Evolutionary conservation across 192 early-diverging fungal species (phyloP), one percentile per base, ranked within the genome.

Genomic region (Coemansia sp.): DNA sequence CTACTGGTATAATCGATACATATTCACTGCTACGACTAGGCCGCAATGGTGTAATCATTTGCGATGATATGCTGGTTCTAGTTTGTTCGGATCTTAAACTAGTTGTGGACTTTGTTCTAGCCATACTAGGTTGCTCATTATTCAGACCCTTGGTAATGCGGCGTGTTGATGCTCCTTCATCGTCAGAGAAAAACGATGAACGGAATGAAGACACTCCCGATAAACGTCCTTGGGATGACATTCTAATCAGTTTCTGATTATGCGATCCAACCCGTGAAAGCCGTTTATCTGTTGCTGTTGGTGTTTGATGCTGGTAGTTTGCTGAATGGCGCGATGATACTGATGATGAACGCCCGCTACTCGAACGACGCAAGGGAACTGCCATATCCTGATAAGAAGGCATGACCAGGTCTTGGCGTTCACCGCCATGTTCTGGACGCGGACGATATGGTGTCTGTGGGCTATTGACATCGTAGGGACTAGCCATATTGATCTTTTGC

Each of bases 361-460:
- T 58, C 1, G 60, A 57, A 23, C 61, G 47, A 22, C 72, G 72
- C 44, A 76, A 47, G 5, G 72, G 72, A 45, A 76, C 66, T 0
- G 66, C 36, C 49, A 69, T 37, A 42, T 76, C 72, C 44, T 52
- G 35, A 41, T 69, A 76, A 37, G 51, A 33, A 0, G 66, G 72
- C 61, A 76, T 76, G 17, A 76, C 55, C 32, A 68, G 57, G 24
- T 58, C 60, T 4, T 33, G 36, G 5, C 25, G 23, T 11, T 14
- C 27, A 33, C 72, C 57, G 26, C 44, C 57, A 26, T 76, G 72
- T 55, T 76, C 66, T 10, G 72, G 72, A 23, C 56, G 72, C 34
- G 72, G 72, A 36, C 55, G 53, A 34, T 76, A 69, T 11, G 72
- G 72, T n/a, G 47, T 65, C 58, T 67, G 72, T 8, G 72, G 67